A percentile compares a stretch with the other conserved stretches of the same genome.
These are phyloP conservation scores for Orobanche coerulescens DNA, from an alignment of 257 asterid species.

Conservation along the genomic window DNA sequence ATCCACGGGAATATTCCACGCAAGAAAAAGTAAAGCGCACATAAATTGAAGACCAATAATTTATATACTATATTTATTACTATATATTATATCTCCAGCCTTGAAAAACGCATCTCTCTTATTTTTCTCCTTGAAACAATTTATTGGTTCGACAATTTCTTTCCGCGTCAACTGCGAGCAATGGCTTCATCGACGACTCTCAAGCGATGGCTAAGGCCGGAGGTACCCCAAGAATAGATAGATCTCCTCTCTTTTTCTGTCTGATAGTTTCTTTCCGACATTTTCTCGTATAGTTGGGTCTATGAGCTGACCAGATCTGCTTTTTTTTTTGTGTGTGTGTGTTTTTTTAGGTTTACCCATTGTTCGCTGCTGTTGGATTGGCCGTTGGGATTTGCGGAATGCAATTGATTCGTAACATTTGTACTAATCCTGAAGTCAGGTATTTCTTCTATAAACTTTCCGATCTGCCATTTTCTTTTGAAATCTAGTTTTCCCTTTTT, in stretches of 20 bases:
- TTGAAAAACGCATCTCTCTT: slow-evolving; percentile 1
- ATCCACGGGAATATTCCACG: slow-evolving; percentile 20
- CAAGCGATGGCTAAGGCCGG: slow-evolving; percentile 89
- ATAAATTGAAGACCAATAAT: too few relatives aligned
- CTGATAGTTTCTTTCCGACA: neutral
- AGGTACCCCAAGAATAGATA: slow-evolving; percentile 56
- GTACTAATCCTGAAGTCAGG: slow-evolving; percentile 90
- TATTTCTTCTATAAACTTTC: slow-evolving; percentile 15
- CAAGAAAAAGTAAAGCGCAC: neutral
- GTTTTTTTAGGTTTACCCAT: slow-evolving; percentile 58
- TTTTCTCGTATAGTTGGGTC: neutral
- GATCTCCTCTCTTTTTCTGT: slow-evolving; percentile 16
- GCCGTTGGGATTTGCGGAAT: slow-evolving; percentile 88
- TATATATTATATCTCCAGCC: neutral
- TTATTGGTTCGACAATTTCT: neutral
- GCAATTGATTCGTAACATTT: slow-evolving; percentile 80
- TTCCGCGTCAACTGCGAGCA: slow-evolving; percentile 9
- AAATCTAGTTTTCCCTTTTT: neutral
- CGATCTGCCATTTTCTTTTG: neutral
- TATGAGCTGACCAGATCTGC: slow-evolving; percentile 30
- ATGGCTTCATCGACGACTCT: slow-evolving; percentile 59
- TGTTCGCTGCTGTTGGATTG: slow-evolving; percentile 78
- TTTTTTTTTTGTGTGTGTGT: neutral
- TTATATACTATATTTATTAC: too few relatives aligned
- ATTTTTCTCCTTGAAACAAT: neutral